Percentiles rank a stretch among this genome's conserved stretches.
These are phyloP conservation scores for Solanum peruvianum DNA, from an alignment of 257 asterid genomes.

Conservation along the genomic window DNA sequence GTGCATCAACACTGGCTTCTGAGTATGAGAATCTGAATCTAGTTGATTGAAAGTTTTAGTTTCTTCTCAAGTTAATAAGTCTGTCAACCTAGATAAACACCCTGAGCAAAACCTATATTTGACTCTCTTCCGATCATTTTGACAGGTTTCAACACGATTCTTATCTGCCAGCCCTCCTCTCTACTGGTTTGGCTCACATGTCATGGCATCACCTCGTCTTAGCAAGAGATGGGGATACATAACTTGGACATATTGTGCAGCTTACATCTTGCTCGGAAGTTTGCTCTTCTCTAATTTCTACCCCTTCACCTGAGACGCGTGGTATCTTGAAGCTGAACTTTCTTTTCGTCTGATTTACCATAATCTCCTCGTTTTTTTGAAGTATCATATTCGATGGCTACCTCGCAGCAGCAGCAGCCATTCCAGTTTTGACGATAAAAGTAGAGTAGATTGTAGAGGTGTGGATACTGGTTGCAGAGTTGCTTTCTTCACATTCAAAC, in stretches of 20 bases:
- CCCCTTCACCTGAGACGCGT: slow-evolving; percentile 64
- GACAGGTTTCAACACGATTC: slow-evolving; percentile 87
- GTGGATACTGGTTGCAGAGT: not conserved
- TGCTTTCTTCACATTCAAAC: not conserved
- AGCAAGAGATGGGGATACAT: slow-evolving; percentile 59
- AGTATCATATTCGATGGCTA: not conserved
- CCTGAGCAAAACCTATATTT: not conserved
- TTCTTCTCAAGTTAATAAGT: not conserved
- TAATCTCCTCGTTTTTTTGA: not conserved
- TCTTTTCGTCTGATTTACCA: not conserved
- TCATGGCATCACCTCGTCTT: slow-evolving; percentile 26
- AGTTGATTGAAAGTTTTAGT: not conserved
- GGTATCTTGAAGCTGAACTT: not conserved
- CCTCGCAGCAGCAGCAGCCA: not conserved
- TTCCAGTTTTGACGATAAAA: not conserved
- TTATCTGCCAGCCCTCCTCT: slow-evolving; percentile 76
- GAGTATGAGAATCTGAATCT: not conserved
- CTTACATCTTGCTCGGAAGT: slow-evolving; percentile 70
- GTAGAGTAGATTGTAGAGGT: not conserved
- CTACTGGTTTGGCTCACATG: slow-evolving; percentile 73
- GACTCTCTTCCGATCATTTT: not conserved
- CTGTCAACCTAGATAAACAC: not conserved
- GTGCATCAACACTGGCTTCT: not conserved
- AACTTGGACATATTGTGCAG: slow-evolving; percentile 69
- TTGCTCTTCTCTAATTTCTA: slow-evolving; percentile 89